Conservation (phyloP, 2,329 filamentous ascomycete species). For the Botrytis deweyae region DNA sequence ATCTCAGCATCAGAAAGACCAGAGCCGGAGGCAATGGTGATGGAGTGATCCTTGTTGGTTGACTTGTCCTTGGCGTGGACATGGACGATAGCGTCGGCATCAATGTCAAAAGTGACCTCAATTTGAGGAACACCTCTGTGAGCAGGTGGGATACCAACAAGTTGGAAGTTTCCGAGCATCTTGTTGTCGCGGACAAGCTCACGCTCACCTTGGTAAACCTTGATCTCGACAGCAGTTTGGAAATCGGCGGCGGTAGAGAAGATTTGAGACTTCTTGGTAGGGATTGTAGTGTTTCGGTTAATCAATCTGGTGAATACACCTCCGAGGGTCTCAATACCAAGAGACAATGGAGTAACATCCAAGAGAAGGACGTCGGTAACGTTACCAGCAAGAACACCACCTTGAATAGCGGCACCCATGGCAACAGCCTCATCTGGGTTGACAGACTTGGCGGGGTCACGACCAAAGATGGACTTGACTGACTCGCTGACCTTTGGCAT, state of each 20-base stretch:
- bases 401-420: slow-evolving; percentile 95
- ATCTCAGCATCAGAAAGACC: slow-evolving; percentile 95
- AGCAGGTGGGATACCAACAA: slow-evolving; percentile 92
- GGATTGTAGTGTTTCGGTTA: slow-evolving; percentile 98
- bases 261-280: slow-evolving; percentile 98
- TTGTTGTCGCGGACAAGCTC: slow-evolving; percentile 99
- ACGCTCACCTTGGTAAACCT: slow-evolving; percentile 99
- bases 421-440: slow-evolving; percentile 98
- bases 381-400: slow-evolving; percentile 93
- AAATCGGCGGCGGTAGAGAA: slow-evolving; percentile 98
- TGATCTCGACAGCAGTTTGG: slow-evolving; percentile 98
- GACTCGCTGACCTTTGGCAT: slow-evolving; percentile 98
- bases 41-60: slow-evolving; percentile 98
- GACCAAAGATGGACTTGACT: slow-evolving; percentile 94
- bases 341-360: slow-evolving; percentile 91
- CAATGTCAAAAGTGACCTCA: slow-evolving; percentile 98
- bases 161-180: slow-evolving; percentile 98
- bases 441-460: slow-evolving; percentile 95
- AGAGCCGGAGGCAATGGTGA: slow-evolving; percentile 96
- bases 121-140: slow-evolving; percentile 95
- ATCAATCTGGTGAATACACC: slow-evolving; percentile 98
- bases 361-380: slow-evolving; percentile 94
- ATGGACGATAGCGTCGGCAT: slow-evolving; percentile 96
- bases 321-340: slow-evolving; percentile 97
- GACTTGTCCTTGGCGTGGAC: slow-evolving; percentile 99